Base-by-base conservation (phyloP, 2,329 filamentous ascomycete genomes). In the Byssothecium circinans region DNA sequence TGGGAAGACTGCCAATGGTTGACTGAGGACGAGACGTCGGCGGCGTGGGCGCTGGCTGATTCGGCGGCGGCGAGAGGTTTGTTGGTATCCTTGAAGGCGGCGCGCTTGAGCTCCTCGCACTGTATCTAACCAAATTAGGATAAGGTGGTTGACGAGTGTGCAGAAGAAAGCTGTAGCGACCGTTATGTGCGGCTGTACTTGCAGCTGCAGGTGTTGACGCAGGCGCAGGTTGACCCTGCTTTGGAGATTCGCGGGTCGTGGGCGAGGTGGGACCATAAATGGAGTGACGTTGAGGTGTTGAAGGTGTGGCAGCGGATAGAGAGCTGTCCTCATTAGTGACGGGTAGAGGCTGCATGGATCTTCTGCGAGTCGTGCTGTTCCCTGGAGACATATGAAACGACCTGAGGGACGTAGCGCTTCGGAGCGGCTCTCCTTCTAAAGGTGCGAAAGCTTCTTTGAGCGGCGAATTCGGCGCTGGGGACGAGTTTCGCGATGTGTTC, bases 311-410 rank as follows among this genome's bases (percentile, higher is more conserved):
- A 18, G 54, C 53, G 30, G 63, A 56, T 47, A 62, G 48, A n/a
- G 54, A 55, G 25, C 50, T 56, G 44, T 70, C 54, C 45, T 70
- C 68, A 50, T 67, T 60, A 11, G 68, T 71, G 39, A 66, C 58
- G 2, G 68, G 68, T 14, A 71, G 52, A 32, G 66, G 65, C 32
- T 71, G 68, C 62, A 72, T 70, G 25, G 70, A 72, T 53, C 70
- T 60, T 32, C 70, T 61, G 15, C 69, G 63, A 45, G 57, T 65
- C 14, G 62, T 54, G 27, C 53, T 57, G 25, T 55, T 62, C 41
- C 49, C 66, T 8, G 68, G 69, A 38, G 65, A 70, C 60, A 69
- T 72, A 40, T 71, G 65, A 49, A 70, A 69, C 30, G 69, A 71
- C 35, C 62, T 70, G 43, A 71, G 60, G 38, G 66, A 66, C 48